Base-by-base conservation (phyloP, 148 eudicot species). In the Polygonum maritimum region DNA sequence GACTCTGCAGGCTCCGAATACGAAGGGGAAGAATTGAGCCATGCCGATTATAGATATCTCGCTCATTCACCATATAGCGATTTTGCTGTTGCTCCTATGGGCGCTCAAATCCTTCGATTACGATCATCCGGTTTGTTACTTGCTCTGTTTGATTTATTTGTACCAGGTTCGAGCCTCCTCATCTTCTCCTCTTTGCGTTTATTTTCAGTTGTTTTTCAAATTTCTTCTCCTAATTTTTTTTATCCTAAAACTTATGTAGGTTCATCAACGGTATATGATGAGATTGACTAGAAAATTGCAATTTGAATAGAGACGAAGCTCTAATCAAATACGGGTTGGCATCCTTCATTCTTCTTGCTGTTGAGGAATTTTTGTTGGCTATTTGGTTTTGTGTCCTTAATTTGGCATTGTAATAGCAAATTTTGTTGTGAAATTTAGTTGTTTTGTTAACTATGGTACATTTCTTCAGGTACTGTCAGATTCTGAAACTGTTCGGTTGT, bases 401-500 rank as follows among this genome's bases (percentile, higher is more conserved):
- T 48, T 26, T 10, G 49, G 15, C 15, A 48, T 2, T 54, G 19
- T 51, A 21, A 7, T 19, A 57, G 63, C 31, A 21, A 21, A 22
- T 57, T 57, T 60, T 10, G 15, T 26, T 26, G 6, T 60, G 26
- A 0, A 60, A 26, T 60, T 22, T 60, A 60, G 15, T 60, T 5
- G 36, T 60, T 60, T 26, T 22, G 21, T 9, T 14, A 33, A 21
- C 8, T 26, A 15, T 36, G 13, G 2, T 60, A 8, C 38, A 60
- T 60, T 22, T 4, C n/a, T 63, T 33, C 69, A 63, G 69, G 40
- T 33, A 38, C 69, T 67, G 22, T 12, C 19, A 16, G 98, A 92
- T 83, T 89, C 99, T 36, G 99, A 92, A 81, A 81, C 94, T 35
- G 94, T 95, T 48, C 80, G 99, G 63, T 95, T 98, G 99, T 76